Base-by-base conservation (phyloP, 2,329 filamentous ascomycete genomes). In the Pestalotiopsis fici region DNA sequence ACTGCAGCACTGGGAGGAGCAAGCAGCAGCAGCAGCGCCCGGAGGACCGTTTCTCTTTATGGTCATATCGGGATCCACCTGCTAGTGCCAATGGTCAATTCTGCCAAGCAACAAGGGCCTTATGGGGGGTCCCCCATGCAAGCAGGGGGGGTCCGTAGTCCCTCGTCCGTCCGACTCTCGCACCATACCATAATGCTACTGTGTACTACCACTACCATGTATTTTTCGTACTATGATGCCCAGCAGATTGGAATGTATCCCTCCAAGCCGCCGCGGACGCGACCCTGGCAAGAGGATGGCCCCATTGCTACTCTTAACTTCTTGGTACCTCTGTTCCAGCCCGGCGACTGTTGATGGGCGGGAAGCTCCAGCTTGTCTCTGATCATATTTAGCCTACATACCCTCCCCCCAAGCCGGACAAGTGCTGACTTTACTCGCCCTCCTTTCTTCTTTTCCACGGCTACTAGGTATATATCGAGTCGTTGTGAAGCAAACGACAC, bases 371-470 rank as follows among this genome's bases (percentile, higher is more conserved):
- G n/a, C 15, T 50, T 50, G 18, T 57, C 21, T 28, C 63, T 31
- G 31, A n/a, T 65, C 63, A 50, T 65, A 65, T 65, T 65, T 65
- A 65, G 63, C 63, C 54, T 65, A n/a, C n/a, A n/a, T n/a, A 57
- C 63, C 37, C 11, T 39, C 31, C n/a, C 27, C 54, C 63, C 39
- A 43, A 21, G 25, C 39, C 23, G 18, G 27, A 59, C 23, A 37
- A 31, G 27, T 59, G 31, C n/a, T 59, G 28, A 59, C 23, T 31
- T 59, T 59, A n/a, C 35, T 59, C 27, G 47, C 47, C 61, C 43
- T 65, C 47, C 50, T 59, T 47, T 65, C 63, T 59, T 25, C 28
- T 63, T 50, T 39, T 57, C 61, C n/a, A 55, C 23, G 31, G 11
- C 50, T 59, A 23, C 31, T 59, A 18, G 6, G n/a, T 39, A 50